Evolutionary conservation across 1,284 basidiomycete genomes (phyloP).

Genomic region (Irpex sp.): DNA sequence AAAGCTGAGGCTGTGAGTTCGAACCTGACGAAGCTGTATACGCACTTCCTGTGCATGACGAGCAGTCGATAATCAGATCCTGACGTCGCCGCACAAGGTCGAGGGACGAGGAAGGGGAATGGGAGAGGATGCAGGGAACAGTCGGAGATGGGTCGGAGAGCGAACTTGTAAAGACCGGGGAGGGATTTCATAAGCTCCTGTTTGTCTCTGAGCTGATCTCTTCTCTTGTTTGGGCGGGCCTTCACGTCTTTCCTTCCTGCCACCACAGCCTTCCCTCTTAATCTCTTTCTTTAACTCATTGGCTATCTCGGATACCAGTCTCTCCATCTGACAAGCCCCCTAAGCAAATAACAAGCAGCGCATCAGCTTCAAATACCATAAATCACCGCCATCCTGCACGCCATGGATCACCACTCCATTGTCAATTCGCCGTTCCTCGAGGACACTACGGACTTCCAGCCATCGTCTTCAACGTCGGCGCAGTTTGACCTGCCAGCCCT

Average conservation of each 20-base stretch:
- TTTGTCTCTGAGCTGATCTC: constrained; percentile 3
- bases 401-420: constrained; percentile 22
- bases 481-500: constrained; percentile 22
- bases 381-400: constrained; percentile 16
- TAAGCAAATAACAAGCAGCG: constrained; percentile 24
- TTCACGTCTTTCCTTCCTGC: constrained; percentile 8
- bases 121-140: not conserved
- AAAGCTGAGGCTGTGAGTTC: not conserved
- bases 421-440: constrained; percentile 18
- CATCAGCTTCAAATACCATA: constrained; percentile 21
- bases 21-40: not conserved
- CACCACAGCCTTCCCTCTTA: constrained; percentile 8
- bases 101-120: not conserved
- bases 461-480: constrained; percentile 19
- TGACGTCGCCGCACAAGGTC: not conserved
- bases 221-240: constrained; percentile 6
- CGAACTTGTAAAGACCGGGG: constrained; percentile 3
- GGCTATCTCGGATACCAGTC: constrained; percentile 7
- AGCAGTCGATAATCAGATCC: not conserved
- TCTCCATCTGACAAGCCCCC: constrained; percentile 1
- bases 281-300: not conserved
- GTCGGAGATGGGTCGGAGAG: constrained; percentile 4
- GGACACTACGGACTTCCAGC: constrained; percentile 20
- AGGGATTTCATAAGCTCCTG: constrained; percentile 11
- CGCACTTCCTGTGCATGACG: not conserved